phyloP scores from a whole-genome alignment of 352 stramenopile species.

The Ophiocytium majus region DNA sequence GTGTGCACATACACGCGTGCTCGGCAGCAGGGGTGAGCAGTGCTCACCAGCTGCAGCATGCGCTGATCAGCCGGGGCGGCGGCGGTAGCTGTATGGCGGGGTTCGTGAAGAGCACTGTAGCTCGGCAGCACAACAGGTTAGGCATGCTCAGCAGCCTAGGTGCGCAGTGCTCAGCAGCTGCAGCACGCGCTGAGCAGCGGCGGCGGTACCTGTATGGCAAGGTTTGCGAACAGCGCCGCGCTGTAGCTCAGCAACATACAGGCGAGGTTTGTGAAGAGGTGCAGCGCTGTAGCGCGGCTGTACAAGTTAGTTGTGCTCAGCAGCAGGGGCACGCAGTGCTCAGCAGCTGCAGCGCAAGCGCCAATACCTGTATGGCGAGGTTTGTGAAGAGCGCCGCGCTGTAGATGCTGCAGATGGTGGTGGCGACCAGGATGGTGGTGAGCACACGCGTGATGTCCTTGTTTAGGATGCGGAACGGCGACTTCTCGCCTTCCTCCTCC shows the following conservation, averaged over 20 bases:
- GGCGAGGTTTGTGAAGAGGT: slow-evolving; percentile 70
- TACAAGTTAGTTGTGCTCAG: slow-evolving; percentile 71
- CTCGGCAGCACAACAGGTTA: too few relatives aligned
- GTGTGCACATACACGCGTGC: too few relatives aligned
- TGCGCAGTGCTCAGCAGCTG: too few relatives aligned
- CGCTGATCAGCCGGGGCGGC: too few relatives aligned
- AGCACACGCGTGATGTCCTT: slow-evolving; percentile 76
- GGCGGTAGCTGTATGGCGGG: slow-evolving; percentile 61
- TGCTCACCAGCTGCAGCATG: too few relatives aligned
- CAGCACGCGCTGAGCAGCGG: too few relatives aligned
- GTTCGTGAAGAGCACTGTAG: slow-evolving; percentile 73
- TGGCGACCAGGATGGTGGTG: slow-evolving; percentile 75
- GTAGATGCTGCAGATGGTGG: slow-evolving; percentile 70
- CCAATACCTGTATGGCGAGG: slow-evolving; percentile 60
- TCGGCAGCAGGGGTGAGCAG: too few relatives aligned
- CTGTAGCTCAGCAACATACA: slow-evolving; percentile 65
- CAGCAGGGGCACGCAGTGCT: too few relatives aligned
- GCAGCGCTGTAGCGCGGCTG: slow-evolving; percentile 72
- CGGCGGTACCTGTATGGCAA: slow-evolving; percentile 61
- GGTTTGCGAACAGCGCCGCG: slow-evolving; percentile 73
- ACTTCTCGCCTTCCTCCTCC: slow-evolving; percentile 70
- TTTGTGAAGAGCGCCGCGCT: slow-evolving; percentile 74
- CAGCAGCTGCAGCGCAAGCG: too few relatives aligned
- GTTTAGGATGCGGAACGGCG: slow-evolving; percentile 63
- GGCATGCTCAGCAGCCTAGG: too few relatives aligned